A percentile compares a stretch with the other conserved stretches of the same genome.
phyloP scores from a whole-genome alignment of 2,329 filamentous ascomycete species.

The Emergomyces orientalis region DNA sequence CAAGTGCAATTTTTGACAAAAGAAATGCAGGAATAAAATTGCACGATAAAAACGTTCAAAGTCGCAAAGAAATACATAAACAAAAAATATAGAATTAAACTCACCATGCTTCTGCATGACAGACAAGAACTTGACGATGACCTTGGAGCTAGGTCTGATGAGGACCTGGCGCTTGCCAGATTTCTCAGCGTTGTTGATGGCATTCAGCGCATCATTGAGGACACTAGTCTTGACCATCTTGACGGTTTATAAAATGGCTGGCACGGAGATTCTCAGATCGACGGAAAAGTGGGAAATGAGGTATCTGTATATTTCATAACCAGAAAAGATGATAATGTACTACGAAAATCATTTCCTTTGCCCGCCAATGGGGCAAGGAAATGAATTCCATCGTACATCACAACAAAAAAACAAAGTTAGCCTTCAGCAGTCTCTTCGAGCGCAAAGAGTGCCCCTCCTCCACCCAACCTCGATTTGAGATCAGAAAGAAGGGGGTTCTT shows the following conservation, averaged over 20 bases:
- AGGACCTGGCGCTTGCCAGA: constrained; percentile 97
- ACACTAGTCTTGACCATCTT: constrained; percentile 99
- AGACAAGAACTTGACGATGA: constrained; percentile 98
- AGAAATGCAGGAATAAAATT: constrained; percentile 10
- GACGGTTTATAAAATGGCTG: constrained; percentile 47
- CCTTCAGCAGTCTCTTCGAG: constrained; percentile 53
- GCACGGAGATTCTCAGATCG: constrained; percentile 45
- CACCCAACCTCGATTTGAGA: constrained; percentile 1
- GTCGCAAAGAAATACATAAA: neutral
- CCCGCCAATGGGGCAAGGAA: constrained; percentile 1
- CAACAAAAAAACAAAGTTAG: constrained; percentile 39
- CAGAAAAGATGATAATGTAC: neutral
- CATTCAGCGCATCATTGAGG: constrained; percentile 97
- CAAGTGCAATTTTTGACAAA: neutral
- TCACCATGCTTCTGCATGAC: constrained; percentile 99
- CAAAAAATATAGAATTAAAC: constrained; percentile 34
- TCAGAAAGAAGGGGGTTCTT: constrained; percentile 53
- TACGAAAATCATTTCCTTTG: constrained; percentile 11
- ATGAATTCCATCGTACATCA: constrained; percentile 4
- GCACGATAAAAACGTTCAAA: constrained; percentile 10
- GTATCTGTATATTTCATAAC: constrained; percentile 42
- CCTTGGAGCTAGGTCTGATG: constrained; percentile 97
- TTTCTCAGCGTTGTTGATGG: constrained; percentile 99
- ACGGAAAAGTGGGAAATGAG: constrained; percentile 39
- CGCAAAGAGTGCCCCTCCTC: constrained; percentile 55